These are phyloP conservation scores for Austroboletus eburneus DNA, from an alignment of 768 basidiomycete genomes.

Conservation along the genomic window DNA sequence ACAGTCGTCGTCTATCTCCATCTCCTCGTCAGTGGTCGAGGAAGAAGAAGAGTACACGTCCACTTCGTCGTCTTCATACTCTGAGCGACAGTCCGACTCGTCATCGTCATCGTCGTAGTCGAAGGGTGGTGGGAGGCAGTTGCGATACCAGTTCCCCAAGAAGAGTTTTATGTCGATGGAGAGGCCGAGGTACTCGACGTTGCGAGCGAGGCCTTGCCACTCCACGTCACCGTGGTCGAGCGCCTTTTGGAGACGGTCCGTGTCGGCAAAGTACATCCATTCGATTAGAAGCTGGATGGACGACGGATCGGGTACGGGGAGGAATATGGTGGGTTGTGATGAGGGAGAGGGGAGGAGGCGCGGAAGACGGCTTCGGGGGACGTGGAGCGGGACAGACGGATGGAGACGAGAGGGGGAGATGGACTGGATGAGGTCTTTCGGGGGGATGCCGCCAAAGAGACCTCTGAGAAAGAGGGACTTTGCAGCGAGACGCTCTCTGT, in stretches of 20 bases:
- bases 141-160: slow-evolving; percentile 69
- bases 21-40: slow-evolving; percentile 36
- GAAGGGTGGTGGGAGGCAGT: slow-evolving; percentile 48
- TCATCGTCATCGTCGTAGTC: slow-evolving; percentile 31
- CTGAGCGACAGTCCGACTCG: slow-evolving; percentile 30
- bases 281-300: slow-evolving; percentile 72
- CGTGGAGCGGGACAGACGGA: slow-evolving; percentile 25
- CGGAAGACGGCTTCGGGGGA: slow-evolving; percentile 55
- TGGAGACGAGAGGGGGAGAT: slow-evolving; percentile 19
- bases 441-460: slow-evolving; percentile 64
- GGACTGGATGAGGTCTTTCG: slow-evolving; percentile 52
- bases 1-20: slow-evolving; percentile 37
- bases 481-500: slow-evolving; percentile 77
- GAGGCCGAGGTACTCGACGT: slow-evolving; percentile 85
- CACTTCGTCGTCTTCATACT: slow-evolving; percentile 12
- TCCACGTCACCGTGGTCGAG: slow-evolving; percentile 61
- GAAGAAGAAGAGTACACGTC: slow-evolving; percentile 32
- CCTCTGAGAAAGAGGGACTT: slow-evolving; percentile 72
- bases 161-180: slow-evolving; percentile 72
- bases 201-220: slow-evolving; percentile 87
- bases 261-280: slow-evolving; percentile 80
- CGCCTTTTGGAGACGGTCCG: slow-evolving; percentile 58
- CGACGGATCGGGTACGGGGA: slow-evolving; percentile 70
- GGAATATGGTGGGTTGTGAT: slow-evolving; percentile 63
- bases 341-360: slow-evolving; percentile 59